These are phyloP conservation scores for Micractinium conductrix DNA, from an alignment of 139 green algal genomes.

Conservation along the genomic window DNA sequence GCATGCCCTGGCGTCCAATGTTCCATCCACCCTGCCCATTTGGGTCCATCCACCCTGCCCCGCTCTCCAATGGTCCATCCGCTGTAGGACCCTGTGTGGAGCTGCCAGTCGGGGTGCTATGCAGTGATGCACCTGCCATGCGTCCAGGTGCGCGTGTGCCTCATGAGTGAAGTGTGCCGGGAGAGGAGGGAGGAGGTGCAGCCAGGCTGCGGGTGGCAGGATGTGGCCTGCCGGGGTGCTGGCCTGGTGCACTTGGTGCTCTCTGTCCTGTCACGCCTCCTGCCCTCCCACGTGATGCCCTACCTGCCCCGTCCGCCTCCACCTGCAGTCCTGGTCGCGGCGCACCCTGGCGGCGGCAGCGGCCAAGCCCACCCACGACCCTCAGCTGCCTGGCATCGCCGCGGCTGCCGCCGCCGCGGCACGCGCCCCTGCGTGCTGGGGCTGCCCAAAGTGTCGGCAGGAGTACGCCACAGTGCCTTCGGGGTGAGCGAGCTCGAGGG, in stretches of 20 bases:
- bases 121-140: conserved; percentile 76
- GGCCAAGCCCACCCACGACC: conserved; percentile 24
- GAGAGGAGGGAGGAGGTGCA: too few relatives aligned
- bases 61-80: too few relatives aligned
- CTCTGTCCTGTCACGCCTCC: neutral
- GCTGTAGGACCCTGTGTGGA: conserved; percentile 66
- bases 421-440: conserved; percentile 57
- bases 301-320: neutral
- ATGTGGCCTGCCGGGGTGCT: too few relatives aligned
- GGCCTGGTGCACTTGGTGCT: too few relatives aligned
- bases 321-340: conserved; percentile 69
- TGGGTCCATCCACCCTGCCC: too few relatives aligned
- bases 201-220: too few relatives aligned
- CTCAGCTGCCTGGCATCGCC: conserved; percentile 6
- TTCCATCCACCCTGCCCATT: too few relatives aligned
- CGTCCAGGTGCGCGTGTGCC: conserved; percentile 56
- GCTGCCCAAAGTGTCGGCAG: conserved; percentile 78
- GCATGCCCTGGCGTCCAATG: too few relatives aligned
- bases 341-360: conserved; percentile 61
- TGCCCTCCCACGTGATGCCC: neutral
- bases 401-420: conserved; percentile 28
- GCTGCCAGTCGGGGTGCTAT: conserved; percentile 69
- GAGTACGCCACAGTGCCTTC: conserved; percentile 46
- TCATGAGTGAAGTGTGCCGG: too few relatives aligned
- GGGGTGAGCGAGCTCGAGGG: too few relatives aligned